These are phyloP conservation scores for Raddia guianensis DNA, from an alignment of 176 grass and related monocot species.

Conservation along the genomic window DNA sequence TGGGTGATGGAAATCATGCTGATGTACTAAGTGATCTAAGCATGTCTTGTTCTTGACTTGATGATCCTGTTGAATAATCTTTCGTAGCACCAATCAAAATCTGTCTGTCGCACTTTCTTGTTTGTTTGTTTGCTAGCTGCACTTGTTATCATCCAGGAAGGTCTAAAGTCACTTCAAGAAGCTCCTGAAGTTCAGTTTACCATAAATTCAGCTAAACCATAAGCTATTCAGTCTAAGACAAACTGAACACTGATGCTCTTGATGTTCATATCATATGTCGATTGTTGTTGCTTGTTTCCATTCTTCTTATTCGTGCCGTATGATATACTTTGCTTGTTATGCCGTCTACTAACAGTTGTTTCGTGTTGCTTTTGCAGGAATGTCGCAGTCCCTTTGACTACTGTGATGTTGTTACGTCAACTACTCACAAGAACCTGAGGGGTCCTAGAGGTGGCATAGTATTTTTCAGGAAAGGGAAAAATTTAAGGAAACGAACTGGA, in stretches of 20 bases:
- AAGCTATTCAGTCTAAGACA: no score
- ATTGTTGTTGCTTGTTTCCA: background rate
- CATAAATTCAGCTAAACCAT: no score
- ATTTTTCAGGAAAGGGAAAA: slow-evolving; percentile 92
- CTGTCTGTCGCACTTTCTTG: background rate
- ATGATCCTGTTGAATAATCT: background rate
- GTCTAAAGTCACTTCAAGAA: background rate
- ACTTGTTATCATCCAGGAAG: background rate
- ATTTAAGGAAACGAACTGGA: slow-evolving; percentile 36
- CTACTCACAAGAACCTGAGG: slow-evolving; percentile 93
- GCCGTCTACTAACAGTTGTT: slow-evolving; percentile 30
- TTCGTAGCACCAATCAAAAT: background rate
- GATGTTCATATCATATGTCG: slow-evolving; percentile 15
- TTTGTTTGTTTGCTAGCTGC: background rate
- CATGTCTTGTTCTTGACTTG: background rate
- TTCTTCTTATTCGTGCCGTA: background rate
- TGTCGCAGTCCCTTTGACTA: slow-evolving; percentile 88
- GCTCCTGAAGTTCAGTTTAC: no score
- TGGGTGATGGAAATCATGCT: slow-evolving; percentile 13
- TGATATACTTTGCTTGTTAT: background rate
- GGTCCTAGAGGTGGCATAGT: slow-evolving; percentile 96
- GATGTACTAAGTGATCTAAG: background rate
- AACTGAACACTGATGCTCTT: background rate
- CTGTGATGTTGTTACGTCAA: slow-evolving; percentile 95
- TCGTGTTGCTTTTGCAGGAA: slow-evolving; percentile 55